These are phyloP conservation scores for Tilletia setariae DNA, from an alignment of 1,284 basidiomycete genomes.

Conservation along the genomic window DNA sequence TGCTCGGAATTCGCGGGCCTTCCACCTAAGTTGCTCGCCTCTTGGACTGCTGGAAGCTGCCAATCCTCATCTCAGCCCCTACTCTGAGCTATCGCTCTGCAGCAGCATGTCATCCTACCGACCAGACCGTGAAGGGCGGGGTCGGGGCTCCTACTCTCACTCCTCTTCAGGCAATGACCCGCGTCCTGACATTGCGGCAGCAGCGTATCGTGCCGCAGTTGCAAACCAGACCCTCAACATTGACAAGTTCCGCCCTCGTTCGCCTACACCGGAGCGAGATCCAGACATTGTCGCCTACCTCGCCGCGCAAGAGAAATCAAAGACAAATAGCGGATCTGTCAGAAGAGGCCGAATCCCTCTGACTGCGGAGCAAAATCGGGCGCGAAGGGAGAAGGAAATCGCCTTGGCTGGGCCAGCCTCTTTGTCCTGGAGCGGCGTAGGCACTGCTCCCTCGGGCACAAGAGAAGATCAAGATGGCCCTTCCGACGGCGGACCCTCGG, in stretches of 20 bases:
- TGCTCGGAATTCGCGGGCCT: too few species aligned
- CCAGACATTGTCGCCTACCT: constrained; percentile 7
- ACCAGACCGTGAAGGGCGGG: neutral
- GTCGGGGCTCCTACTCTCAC: neutral
- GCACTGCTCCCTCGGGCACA: neutral
- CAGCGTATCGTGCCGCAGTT: neutral
- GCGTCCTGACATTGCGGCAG: neutral
- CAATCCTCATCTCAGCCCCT: too few species aligned
- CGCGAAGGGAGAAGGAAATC: neutral
- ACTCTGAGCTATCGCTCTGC: neutral
- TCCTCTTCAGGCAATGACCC: neutral
- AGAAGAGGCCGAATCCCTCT: neutral
- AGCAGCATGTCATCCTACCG: neutral
- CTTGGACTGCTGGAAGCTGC: too few species aligned
- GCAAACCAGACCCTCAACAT: constrained; percentile 11
- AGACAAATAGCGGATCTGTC: neutral
- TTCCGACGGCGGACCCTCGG: neutral
- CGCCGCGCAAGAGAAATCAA: neutral
- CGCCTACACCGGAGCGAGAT: neutral
- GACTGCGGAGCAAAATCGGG: constrained; percentile 10
- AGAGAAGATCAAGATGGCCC: neutral
- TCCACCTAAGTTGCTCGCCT: too few species aligned
- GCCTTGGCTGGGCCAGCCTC: neutral
- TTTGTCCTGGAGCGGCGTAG: neutral
- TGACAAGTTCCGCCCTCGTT: constrained; percentile 8